Evolutionary conservation across 805 yeast genomes (phyloP), one percentile per base, ranked within the genome.

Genomic region (Myxozyma lipomycoides): DNA sequence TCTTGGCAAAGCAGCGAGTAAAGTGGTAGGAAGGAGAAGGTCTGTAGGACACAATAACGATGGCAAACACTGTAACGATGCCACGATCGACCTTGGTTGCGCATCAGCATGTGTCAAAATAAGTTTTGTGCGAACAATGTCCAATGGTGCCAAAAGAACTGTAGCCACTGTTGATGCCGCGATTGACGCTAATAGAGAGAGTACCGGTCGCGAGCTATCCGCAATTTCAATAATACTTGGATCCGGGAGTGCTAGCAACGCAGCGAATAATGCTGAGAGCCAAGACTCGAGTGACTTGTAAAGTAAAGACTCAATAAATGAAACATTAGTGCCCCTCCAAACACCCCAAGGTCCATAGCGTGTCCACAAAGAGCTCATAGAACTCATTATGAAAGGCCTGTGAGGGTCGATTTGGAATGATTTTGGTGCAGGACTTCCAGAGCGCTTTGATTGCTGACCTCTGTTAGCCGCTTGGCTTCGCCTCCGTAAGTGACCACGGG

Each of bases 241-340:
- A 64, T 90, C 97, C 0, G 96, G 95, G 26, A 88, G 79, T 18
- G 85, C 83, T 46, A 86, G 67, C 41, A 86, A 70, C 1, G 96
- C 93, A 3, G 96, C 82, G 5, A 89, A 64, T 56, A 90, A 79
- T 2, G 96, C 96, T 0, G 95, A 84, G 43, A 89, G 74, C 97
- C 98, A 90, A 1, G 96, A 87, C 63, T 86, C 91, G 41, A 89
- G 70, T 0, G 95, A 84, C 43, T 81, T 79, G 1, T 83, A 78
- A 18, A 88, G 71, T 0, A 95, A 84, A 47, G 78, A 83, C 64
- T 84, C 77, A 18, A 93, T 73, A 62, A 89, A 91, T 0, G 95
- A 76, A 2, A 95, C 18, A 81, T 82, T 23, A 84, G 60, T 47
- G 43, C 95, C 68, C 75, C 81, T 22, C 88, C 77, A 61, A 78